Conservation (phyloP, 2,329 filamentous ascomycete genomes). For the Bimuria novae-zelandiae region DNA sequence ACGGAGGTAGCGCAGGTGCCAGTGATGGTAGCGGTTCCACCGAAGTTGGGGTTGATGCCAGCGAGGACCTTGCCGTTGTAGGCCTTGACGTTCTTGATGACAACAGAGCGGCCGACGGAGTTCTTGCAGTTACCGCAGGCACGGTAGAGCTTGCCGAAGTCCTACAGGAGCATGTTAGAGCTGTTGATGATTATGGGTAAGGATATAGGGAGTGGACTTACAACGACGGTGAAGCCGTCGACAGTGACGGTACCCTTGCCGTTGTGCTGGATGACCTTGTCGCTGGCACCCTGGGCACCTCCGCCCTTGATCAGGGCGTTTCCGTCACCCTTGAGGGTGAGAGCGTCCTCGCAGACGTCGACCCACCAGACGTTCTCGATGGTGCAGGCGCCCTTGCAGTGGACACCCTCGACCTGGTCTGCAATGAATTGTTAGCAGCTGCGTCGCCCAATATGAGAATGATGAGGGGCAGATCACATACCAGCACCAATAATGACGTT, state of each 20-base stretch:
- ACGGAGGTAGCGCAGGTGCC: conserved; percentile 29
- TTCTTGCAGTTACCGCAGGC: conserved; percentile 57
- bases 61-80: conserved; percentile 49
- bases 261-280: conserved; percentile 51
- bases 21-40: conserved; percentile 49
- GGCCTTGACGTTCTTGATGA: conserved; percentile 52
- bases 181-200: neutral
- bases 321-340: conserved; percentile 43
- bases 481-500: conserved; percentile 59
- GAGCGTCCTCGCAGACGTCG: conserved; percentile 45
- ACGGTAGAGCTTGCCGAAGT: conserved; percentile 53
- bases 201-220: neutral
- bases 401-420: conserved; percentile 57
- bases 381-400: conserved; percentile 57
- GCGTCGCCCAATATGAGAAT: neutral
- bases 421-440: neutral
- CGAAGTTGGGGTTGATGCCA: conserved; percentile 59
- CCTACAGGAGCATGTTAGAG: conserved; percentile 22
- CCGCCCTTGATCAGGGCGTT: conserved; percentile 48
- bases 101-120: conserved; percentile 49
- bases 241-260: conserved; percentile 47
- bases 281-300: conserved; percentile 45
- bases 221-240: conserved; percentile 32
- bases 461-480: neutral
- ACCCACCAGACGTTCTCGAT: conserved; percentile 52